Evolutionary conservation across 176 grass and related monocot species (phyloP), one percentile per base, ranked within the genome.

Genomic region (Chloris gayana): DNA sequence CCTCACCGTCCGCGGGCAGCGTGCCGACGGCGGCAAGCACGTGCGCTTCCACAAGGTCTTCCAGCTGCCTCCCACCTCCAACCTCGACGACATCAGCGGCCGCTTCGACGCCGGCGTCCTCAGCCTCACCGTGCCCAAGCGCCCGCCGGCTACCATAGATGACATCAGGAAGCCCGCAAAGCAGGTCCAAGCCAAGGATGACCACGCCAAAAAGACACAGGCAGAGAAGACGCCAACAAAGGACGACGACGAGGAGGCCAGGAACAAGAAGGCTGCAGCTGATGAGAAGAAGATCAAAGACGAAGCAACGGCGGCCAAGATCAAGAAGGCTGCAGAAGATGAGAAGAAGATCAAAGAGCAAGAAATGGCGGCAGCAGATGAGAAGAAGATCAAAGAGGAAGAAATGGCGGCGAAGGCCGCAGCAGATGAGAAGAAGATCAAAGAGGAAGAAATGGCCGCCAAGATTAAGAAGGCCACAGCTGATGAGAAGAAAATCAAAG

Each of bases 101-200:
- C 83, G 73, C 69, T 85, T 94, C 51, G 78, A 84, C 22, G 35
- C 62, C 5, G 68, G 65, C 2, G 70, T 85, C 51, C 81, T 98
- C 72, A 78, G 71, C 0, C 25, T 98, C 74, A 78, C 72, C 59
- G 59, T 93, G 49, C 81, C 92, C 24, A 92, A 81, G 85, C 25
- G 4, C 14, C 18, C 62, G 74, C 58, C 67, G 12, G 33, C 54
- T 11, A 73, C 37, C 63, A 35, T 42, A 2, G 56, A 79, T 24
- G 75, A 78, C 6, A 12, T 79, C 32, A 64, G 24, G 32, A 26
- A 45, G 31, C 6, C 1, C 1, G 35, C 3, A 37, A 37, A 37
- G 35, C 61, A 10, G 12, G 5, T 2, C 14, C 34, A 12, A 31
- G 2, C 0, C 26, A 3, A 63, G 21, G 38, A 73, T 69, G 19